These are phyloP conservation scores for Eucalyptus virginea DNA, from an alignment of 345 rosid genomes.

Conservation along the genomic window DNA sequence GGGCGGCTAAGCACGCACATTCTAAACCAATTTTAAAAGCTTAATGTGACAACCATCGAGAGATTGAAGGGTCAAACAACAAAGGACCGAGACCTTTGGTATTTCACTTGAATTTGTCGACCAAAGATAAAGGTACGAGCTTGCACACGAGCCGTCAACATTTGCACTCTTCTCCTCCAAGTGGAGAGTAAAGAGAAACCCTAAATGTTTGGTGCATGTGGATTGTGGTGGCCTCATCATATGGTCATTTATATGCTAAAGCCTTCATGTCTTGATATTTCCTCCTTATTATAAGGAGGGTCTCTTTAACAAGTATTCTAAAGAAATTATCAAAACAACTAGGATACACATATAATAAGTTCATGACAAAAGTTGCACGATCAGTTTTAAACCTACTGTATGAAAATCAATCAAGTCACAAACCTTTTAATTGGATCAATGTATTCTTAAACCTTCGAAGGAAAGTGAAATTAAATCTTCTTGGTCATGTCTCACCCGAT, in stretches of 20 bases:
- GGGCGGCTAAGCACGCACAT: too few species aligned
- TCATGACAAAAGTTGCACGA: background rate
- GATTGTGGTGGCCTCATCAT: background rate
- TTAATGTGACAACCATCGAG: too few species aligned
- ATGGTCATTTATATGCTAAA: background rate
- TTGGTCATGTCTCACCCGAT: background rate
- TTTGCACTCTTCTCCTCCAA: background rate
- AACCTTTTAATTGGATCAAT: background rate
- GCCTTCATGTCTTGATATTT: background rate
- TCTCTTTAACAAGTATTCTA: background rate
- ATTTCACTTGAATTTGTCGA: background rate
- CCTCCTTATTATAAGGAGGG: background rate
- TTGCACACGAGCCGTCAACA: background rate
- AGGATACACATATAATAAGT: background rate
- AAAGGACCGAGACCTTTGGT: background rate
- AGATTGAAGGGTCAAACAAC: background rate
- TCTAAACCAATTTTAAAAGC: too few species aligned
- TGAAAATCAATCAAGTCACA: background rate
- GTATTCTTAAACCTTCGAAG: background rate
- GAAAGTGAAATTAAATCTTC: background rate
- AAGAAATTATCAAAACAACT: background rate
- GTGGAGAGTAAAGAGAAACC: background rate
- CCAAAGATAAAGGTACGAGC: background rate
- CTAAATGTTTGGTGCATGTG: background rate
- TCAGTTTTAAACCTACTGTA: background rate